Percentiles rank a stretch among this genome's conserved stretches.
phyloP scores from a whole-genome alignment of 108 stramenopile species.

The Bacterosira constricta region DNA sequence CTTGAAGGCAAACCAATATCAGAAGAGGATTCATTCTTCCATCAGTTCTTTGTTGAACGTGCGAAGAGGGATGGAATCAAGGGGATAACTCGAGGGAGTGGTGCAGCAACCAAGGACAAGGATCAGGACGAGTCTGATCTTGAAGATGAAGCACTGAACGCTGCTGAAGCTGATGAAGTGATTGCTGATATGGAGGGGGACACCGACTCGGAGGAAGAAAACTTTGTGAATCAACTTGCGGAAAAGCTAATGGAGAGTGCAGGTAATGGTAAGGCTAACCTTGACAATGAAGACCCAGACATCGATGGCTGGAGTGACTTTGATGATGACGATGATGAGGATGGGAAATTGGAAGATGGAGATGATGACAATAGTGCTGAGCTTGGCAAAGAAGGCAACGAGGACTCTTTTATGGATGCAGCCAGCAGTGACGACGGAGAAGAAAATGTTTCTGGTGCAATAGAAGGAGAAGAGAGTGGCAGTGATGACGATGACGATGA shows the following conservation, averaged over 20 bases:
- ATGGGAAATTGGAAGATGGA: constrained; percentile 33
- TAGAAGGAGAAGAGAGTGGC: constrained; percentile 13
- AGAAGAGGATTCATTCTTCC: constrained; percentile 92
- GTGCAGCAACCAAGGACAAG: constrained; percentile 35
- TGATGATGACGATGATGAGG: constrained; percentile 61
- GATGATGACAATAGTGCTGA: constrained; percentile 23
- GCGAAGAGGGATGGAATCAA: constrained; percentile 81
- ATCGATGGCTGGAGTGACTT: constrained; percentile 89
- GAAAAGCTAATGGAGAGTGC: constrained; percentile 82
- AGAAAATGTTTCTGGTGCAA: constrained; percentile 31
- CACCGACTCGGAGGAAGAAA: constrained; percentile 84
- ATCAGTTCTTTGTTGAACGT: constrained; percentile 89
- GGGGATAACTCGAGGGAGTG: constrained; percentile 64
- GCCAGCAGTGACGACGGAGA: constrained; percentile 54
- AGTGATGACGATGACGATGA: constrained; percentile 46
- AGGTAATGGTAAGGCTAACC: constrained; percentile 69
- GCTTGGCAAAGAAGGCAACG: constrained; percentile 21
- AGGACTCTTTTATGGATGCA: constrained; percentile 69
- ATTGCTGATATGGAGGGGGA: constrained; percentile 65
- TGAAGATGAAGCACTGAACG: constrained; percentile 60
- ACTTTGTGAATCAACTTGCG: constrained; percentile 90
- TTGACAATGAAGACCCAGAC: constrained; percentile 94
- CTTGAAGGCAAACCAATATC: constrained; percentile 57
- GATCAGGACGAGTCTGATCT: constrained; percentile 50
- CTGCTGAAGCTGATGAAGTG: constrained; percentile 54